Evolutionary conservation across 2,329 filamentous ascomycete genomes (phyloP), one percentile per base, ranked within the genome.

Genomic region (Lachnellula arida): DNA sequence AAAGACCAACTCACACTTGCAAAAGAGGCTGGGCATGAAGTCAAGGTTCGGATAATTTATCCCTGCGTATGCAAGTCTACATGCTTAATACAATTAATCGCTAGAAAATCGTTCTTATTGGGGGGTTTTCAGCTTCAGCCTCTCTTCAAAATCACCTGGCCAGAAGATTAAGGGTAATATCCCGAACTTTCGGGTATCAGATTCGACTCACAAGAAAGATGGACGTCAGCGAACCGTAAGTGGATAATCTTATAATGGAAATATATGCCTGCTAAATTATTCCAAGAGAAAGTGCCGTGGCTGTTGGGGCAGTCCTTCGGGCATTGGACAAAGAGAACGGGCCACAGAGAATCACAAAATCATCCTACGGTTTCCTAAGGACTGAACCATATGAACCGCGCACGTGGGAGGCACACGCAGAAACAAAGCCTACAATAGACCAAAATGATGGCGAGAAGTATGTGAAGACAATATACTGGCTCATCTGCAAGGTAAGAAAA

Each of bases 31-130:
- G 35, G 37, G 5, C 22, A 44, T 25, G 32, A 50, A n/a, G 48
- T 57, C 12, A 42, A 54, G 49, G 55, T 55, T 42, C 9, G 19
- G 19, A 32, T 34, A 9, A 35, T 9, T 7, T 43, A 15, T 44
- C 9, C 40, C 9, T 32, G 3, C 11, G 28, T 32, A 32, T 11
- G 9, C 28, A 32, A 9, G 3, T 32, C 4, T 32, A 32, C 28
- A 32, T 32, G 28, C 28, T 32, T 48, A 17, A 49, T 15, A n/a
- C 15, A 6, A 46, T 34, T 19, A 19, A 7, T 53, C 4, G 4
- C 9, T 34, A 61, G 59, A 59, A 60, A 58, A 54, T 61, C 5
- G 23, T 61, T 48, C 54, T 61, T n/a, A 52, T 61, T 17, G 59
- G 59, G 4, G 59, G 59, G 5, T 61, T 61, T 25, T 43, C 46